A percentile compares a stretch with the other conserved stretches of the same genome.
Evolutionary conservation across 345 rosid species (phyloP).

Genomic region (Linum tenue): DNA sequence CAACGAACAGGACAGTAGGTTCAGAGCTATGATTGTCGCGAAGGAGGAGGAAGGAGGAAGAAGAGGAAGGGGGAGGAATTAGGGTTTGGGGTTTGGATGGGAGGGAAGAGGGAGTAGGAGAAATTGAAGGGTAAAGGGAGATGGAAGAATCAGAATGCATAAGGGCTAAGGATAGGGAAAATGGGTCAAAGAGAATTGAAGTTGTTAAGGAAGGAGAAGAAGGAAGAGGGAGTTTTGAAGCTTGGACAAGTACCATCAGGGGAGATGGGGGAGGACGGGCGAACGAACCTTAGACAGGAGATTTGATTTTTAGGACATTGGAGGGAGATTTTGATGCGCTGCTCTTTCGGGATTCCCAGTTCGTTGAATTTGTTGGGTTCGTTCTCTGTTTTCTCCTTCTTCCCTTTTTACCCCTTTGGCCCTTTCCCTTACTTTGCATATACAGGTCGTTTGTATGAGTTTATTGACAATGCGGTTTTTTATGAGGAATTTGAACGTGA

Average conservation of each 20-base stretch:
- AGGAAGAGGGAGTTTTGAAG: conserved; percentile 36
- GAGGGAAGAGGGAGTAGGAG: conserved; percentile 34
- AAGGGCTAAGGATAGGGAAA: conserved; percentile 58
- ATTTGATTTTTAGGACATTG: background rate
- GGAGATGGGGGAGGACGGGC: background rate
- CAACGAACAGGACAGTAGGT: conserved; percentile 41
- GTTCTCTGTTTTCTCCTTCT: background rate
- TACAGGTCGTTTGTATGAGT: too few relatives aligned
- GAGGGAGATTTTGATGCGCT: background rate
- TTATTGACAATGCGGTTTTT: too few relatives aligned
- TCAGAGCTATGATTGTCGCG: conserved; percentile 6
- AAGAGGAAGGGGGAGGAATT: conserved; percentile 25
- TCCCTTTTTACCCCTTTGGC: too few relatives aligned
- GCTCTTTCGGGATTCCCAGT: background rate
- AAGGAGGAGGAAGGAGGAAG: conserved; percentile 21
- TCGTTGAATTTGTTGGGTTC: background rate
- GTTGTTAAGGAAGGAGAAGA: conserved; percentile 27
- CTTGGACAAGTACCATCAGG: conserved; percentile 37
- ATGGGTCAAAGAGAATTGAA: conserved; percentile 55
- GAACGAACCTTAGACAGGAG: background rate
- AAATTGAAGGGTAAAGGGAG: conserved; percentile 56
- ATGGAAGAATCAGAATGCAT: conserved; percentile 53
- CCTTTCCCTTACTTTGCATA: too few relatives aligned
- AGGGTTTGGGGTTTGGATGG: conserved; percentile 26
- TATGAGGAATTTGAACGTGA: too few relatives aligned